A percentile compares a stretch with the other conserved stretches of the same genome.
Conservation (phyloP, 1,139 yeast genomes). For the Pichia sp. region DNA sequence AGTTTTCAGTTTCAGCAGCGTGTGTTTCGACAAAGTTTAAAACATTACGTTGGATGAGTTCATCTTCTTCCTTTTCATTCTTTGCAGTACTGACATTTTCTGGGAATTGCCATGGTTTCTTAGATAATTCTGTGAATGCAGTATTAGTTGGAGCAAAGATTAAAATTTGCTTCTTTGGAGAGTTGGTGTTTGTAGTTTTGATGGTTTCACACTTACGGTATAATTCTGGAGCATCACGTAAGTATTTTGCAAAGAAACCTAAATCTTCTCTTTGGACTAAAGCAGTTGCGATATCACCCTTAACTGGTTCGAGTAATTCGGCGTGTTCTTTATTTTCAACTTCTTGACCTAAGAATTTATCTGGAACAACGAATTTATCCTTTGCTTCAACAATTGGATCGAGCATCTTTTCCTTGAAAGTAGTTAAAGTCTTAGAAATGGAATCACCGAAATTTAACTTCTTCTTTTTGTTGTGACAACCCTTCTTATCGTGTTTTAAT, state of each 20-base stretch:
- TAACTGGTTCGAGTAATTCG: slow-evolving; percentile 30
- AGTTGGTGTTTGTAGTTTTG: slow-evolving; percentile 18
- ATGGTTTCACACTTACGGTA: slow-evolving; percentile 41
- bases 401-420: slow-evolving; percentile 12
- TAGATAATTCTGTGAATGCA: slow-evolving; percentile 40
- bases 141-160: slow-evolving; percentile 61
- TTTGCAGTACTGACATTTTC: slow-evolving; percentile 23
- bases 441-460: slow-evolving; percentile 10
- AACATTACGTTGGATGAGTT: slow-evolving; percentile 45
- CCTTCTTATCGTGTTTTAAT: slow-evolving; percentile 6
- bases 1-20: slow-evolving; percentile 37
- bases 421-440: slow-evolving; percentile 8
- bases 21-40: slow-evolving; percentile 55
- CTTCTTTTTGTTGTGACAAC: slow-evolving; percentile 8
- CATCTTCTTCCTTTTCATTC: slow-evolving; percentile 37
- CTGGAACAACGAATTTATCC: slow-evolving; percentile 19
- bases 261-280: slow-evolving; percentile 43
- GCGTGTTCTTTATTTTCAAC: slow-evolving; percentile 4
- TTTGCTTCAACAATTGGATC: slow-evolving; percentile 20
- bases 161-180: slow-evolving; percentile 34
- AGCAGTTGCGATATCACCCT: slow-evolving; percentile 34
- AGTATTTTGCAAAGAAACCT: slow-evolving; percentile 53
- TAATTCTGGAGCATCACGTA: slow-evolving; percentile 50
- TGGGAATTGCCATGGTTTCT: slow-evolving; percentile 76
- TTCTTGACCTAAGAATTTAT: slow-evolving; percentile 7